Evolutionary conservation across 345 rosid species (phyloP), one percentile per base, ranked within the genome.

Genomic region (Isatis tinctoria): DNA sequence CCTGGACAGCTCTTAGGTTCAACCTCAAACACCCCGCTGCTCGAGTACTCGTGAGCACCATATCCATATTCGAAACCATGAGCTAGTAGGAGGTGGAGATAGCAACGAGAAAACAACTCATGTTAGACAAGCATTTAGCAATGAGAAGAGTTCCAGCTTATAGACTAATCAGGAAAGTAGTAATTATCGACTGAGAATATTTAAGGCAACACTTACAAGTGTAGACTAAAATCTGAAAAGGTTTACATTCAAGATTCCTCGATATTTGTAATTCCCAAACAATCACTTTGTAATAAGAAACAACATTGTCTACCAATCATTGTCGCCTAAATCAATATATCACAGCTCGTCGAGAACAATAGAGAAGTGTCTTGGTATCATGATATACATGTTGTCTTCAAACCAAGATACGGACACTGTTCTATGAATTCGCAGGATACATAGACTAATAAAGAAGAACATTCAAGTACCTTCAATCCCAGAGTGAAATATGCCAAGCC

Each of bases 1-100:
- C 98, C 96, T 26, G 98, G 98, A 83, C 96, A 94, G 80, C 89
- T 87, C 82, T 54, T 87, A 69, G 98, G 98, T 73, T 94, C 96
- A 82, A 89, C 95, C 79, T 94, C 96, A 72, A 91, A 94, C n/a
- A 94, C 90, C 20, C 98, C 98, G 45, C 97, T 94, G 72, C 82
- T 70, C 28, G 91, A 61, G 68, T 80, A 89, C 68, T 93, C 97
- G 22, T 93, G 98, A 57, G 98, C 98, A 18, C 98, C 97, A 78
- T 83, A 94, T 11, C 93, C 96, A 75, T 85, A 94, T 78, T 94
- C 98, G 75, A 87, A 74, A 49, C 88, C 96, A 58, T 94, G 90
- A 52, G 82, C 98, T 90, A 48, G 43, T 35, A 37, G 52, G 48
- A 35, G 54, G 41, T 36, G 45, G 24, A 54, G 47, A 73, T 44